Conservation (phyloP, 805 yeast genomes). For the Starmerella davenportii region DNA sequence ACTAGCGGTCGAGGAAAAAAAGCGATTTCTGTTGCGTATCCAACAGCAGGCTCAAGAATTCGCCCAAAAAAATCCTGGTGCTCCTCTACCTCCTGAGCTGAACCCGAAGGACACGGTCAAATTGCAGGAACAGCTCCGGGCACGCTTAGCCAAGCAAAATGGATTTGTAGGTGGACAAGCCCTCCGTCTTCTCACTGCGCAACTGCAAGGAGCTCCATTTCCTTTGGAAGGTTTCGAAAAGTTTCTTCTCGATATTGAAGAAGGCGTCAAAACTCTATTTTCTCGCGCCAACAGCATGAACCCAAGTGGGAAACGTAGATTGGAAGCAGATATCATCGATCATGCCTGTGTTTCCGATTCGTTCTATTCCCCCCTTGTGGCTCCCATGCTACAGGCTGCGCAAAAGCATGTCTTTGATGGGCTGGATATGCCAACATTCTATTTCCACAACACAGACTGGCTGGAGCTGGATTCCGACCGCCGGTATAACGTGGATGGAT, state of each 20-base stretch:
- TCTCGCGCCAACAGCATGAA: constrained; percentile 7
- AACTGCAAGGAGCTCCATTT: constrained; percentile 13
- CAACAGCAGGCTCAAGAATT: constrained; percentile 8
- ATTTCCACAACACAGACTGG: constrained; percentile 53
- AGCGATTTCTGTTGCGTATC: constrained; percentile 7
- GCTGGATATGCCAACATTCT: constrained; percentile 35
- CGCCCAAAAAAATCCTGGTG: background rate
- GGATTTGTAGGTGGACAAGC: constrained; percentile 6
- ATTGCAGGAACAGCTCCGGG: constrained; percentile 17
- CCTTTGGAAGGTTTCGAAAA: constrained; percentile 14
- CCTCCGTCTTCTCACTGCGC: constrained; percentile 8
- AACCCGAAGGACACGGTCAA: constrained; percentile 9
- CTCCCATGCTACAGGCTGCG: constrained; percentile 32
- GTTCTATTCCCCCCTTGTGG: constrained; percentile 19
- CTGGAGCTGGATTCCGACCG: constrained; percentile 26
- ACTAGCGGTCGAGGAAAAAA: constrained; percentile 17
- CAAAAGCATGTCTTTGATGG: constrained; percentile 22
- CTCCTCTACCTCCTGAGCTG: background rate
- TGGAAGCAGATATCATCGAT: constrained; percentile 20
- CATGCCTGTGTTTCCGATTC: constrained; percentile 38
- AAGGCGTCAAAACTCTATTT: constrained; percentile 12
- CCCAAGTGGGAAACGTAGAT: constrained; percentile 7
- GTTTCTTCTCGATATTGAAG: constrained; percentile 12
- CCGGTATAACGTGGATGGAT: constrained; percentile 20
- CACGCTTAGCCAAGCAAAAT: constrained; percentile 1